These are phyloP conservation scores for Calonectria henricotiae DNA, from an alignment of 2,329 filamentous ascomycete species.

Conservation along the genomic window DNA sequence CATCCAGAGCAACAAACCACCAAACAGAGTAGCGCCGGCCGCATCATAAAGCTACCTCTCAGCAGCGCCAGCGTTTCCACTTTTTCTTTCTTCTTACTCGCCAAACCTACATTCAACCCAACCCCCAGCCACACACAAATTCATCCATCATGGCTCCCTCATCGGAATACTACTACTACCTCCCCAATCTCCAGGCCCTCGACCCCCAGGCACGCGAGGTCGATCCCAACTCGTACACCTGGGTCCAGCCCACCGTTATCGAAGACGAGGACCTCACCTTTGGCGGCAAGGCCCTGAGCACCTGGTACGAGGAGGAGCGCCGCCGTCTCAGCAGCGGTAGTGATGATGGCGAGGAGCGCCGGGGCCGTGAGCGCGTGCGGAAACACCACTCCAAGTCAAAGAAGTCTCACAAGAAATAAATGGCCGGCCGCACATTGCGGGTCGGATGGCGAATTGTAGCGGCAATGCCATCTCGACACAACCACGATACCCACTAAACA, in stretches of 20 bases:
- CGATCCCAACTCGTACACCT: slow-evolving; percentile 58
- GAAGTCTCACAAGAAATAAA: slow-evolving; percentile 57
- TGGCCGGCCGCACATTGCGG: not conserved
- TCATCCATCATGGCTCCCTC: slow-evolving; percentile 45
- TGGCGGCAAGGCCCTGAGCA: slow-evolving; percentile 73
- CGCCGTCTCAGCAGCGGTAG: slow-evolving; percentile 61
- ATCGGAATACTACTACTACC: slow-evolving; percentile 55
- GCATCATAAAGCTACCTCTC: slow-evolving; percentile 28
- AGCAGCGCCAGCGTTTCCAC: slow-evolving; percentile 24
- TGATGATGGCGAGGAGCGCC: slow-evolving; percentile 59
- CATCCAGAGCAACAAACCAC: slow-evolving; percentile 43
- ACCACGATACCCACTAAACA: slow-evolving; percentile 46
- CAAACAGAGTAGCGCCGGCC: slow-evolving; percentile 33
- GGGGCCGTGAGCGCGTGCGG: slow-evolving; percentile 60
- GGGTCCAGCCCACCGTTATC: slow-evolving; percentile 72
- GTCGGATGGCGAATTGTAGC: slow-evolving; percentile 25
- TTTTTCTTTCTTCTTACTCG: not conserved
- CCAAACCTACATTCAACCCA: slow-evolving; percentile 1
- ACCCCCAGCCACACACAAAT: slow-evolving; percentile 10
- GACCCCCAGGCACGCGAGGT: slow-evolving; percentile 57
- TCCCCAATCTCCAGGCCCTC: slow-evolving; percentile 56
- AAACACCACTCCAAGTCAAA: slow-evolving; percentile 50
- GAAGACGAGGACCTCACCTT: slow-evolving; percentile 76
- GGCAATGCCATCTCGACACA: slow-evolving; percentile 35
- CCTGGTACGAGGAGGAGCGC: slow-evolving; percentile 75